Base-by-base conservation (phyloP, 169 alveolate genomes). In the Blepharisma undulans region DNA sequence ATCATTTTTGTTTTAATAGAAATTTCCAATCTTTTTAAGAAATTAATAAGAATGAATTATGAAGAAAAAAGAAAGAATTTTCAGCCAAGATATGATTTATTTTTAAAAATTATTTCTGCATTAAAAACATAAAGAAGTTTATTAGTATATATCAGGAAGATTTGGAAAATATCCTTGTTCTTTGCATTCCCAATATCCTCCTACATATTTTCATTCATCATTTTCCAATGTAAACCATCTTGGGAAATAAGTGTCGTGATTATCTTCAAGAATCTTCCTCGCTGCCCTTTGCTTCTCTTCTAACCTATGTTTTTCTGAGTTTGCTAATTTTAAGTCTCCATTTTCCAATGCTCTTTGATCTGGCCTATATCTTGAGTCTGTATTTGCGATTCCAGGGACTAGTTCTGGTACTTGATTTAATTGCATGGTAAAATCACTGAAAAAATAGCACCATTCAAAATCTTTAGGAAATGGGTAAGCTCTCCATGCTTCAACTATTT, bases 281-380 rank as follows among this genome's bases (percentile, higher is more conserved):
- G 96, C 82, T 19, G 93, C 96, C 94, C 99, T 94, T 94, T 99
- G 99, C 87, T 96, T 97, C 82, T 98, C 99, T 95, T 99, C 99
- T n/a, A 98, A 95, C 78, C 99, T 92, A 82, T 96, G 97, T 95
- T 99, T 99, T 90, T 98, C 99, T 88, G 89, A 91, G 60, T 93
- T 94, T 21, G 99, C 99, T 29, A 93, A 92, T 76, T 98, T 99
- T 74, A 98, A 93, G 61, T 97, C 98, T n/a, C 99, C 99, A 84
- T 96, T 93, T 94, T 99, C 99, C 92, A 98, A 97, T 76, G 97
- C 95, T 93, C 99, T 94, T 89, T 98, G 99, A 95, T 99, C 99
- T 10, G 99, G 99, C 85, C 99, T 95, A 86, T 97, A 97, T 89
- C 98, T 94, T 34, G 95, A 92, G 92, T 96, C 98, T 21, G 97